Base-by-base conservation (phyloP, 2,329 filamentous ascomycete genomes). In the Hyphodiscus sp. region DNA sequence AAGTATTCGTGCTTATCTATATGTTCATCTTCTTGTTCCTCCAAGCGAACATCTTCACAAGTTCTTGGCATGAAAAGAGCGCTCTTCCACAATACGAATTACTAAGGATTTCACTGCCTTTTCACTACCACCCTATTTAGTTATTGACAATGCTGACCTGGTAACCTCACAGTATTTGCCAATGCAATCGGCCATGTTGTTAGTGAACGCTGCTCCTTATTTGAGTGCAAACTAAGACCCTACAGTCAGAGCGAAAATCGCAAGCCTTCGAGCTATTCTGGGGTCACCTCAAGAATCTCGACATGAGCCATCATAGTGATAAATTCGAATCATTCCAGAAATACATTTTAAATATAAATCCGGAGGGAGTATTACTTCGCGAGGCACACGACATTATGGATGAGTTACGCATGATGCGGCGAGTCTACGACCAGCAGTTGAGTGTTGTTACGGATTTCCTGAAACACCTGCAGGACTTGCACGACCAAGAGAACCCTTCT, bases 331-430 rank as follows among this genome's bases (percentile, higher is more conserved):
- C 45, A n/a, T 43, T n/a, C 2, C 49, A 43, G 7, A 49, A 53
- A 4, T 45, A 53, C 2, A 58, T 56, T 41, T 57, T 76, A 1
- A 68, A 75, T 49, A 74, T 76, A 23, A 71, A 70, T 20, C 58
- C 57, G 0, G 73, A 76, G 52, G 71, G 71, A 0, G 63, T 65
- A 20, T 59, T 77, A 0, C 68, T 74, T 29, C 58, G 64, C 0
- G 74, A 77, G 49, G 69, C 73, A 16, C 71, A 74, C 26, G 74
- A 76, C 26, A 73, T 76, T 18, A 58, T 72, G 1, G 74, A 76
- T 8, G 74, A 77, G 53, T 63, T 77, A 0, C 68, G 70, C 1
- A 76, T 77, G 38, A 75, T 77, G 70, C 56, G 71, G 0, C 61
- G 67, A 1, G 65, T 76, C 5, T 64, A 63, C 15, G 60, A 58